Conservation (phyloP, 768 basidiomycete genomes). For the Termitomyces titanicus region DNA sequence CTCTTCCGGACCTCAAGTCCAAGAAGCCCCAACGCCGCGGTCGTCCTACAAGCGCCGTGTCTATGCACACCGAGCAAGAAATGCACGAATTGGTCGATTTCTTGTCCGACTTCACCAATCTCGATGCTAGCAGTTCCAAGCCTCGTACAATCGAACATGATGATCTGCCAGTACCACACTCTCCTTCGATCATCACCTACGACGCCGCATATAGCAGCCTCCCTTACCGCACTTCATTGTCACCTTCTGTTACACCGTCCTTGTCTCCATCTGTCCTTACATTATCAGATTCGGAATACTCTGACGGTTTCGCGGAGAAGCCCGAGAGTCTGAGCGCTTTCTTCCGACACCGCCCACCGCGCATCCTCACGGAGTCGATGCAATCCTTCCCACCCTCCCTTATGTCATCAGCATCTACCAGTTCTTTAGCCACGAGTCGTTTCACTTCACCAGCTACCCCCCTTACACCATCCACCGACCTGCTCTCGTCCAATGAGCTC, state of each 20-base stretch:
- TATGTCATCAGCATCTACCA: slow-evolving; percentile 36
- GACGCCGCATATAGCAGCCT: not conserved
- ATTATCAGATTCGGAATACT: slow-evolving; percentile 15
- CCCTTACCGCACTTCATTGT: slow-evolving; percentile 9
- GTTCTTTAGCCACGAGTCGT: slow-evolving; percentile 26
- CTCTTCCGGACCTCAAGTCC: slow-evolving; percentile 21
- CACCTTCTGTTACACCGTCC: slow-evolving; percentile 12
- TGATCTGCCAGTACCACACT: not conserved
- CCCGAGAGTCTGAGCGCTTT: slow-evolving; percentile 5
- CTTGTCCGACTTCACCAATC: slow-evolving; percentile 28
- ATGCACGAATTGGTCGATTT: slow-evolving; percentile 49
- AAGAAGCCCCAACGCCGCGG: slow-evolving; percentile 22
- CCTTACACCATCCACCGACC: slow-evolving; percentile 24
- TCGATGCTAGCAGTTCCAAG: slow-evolving; percentile 1
- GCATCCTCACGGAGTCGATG: slow-evolving; percentile 15
- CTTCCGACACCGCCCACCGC: slow-evolving; percentile 22
- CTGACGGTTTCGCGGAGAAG: slow-evolving; percentile 8
- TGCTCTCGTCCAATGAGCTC: slow-evolving; percentile 19
- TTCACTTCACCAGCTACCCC: slow-evolving; percentile 28
- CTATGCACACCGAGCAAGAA: slow-evolving; percentile 45
- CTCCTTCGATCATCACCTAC: not conserved
- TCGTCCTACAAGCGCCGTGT: slow-evolving; percentile 40
- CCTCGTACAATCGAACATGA: not conserved
- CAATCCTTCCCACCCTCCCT: slow-evolving; percentile 35
- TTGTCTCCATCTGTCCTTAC: slow-evolving; percentile 11